phyloP scores from a whole-genome alignment of 345 rosid genomes.

The Gossypium sturtianum region DNA sequence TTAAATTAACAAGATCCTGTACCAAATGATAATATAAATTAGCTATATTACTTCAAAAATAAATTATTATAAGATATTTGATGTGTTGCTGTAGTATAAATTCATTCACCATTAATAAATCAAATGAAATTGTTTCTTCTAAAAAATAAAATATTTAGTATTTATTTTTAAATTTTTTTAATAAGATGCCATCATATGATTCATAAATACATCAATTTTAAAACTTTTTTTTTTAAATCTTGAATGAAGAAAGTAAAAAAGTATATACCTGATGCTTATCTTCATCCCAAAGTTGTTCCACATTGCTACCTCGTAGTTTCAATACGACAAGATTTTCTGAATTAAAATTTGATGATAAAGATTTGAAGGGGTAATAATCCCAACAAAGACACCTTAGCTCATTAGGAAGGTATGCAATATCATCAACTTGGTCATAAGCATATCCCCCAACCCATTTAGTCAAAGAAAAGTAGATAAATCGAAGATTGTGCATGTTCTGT shows the following conservation, averaged over 20 bases:
- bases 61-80: neutral
- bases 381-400: slow-evolving; percentile 30
- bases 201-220: neutral
- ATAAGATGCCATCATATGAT: neutral
- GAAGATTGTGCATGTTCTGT: slow-evolving; percentile 26
- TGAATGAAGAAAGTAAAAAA: neutral
- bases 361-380: slow-evolving; percentile 22
- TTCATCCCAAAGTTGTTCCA: neutral
- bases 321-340: neutral
- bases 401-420: neutral
- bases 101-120: neutral
- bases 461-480: slow-evolving; percentile 2
- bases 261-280: neutral
- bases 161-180: too few relatives aligned
- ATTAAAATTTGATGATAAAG: neutral
- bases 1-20: slow-evolving; percentile 27
- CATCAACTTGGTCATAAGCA: neutral
- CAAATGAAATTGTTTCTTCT: too few relatives aligned
- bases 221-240: neutral
- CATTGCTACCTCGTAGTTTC: neutral
- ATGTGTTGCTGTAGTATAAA: neutral
- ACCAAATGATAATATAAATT: neutral
- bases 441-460: too few relatives aligned
- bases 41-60: neutral
- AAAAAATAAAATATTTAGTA: too few relatives aligned